Evolutionary conservation across 805 yeast species (phyloP).

Genomic region (Zygoascus ofunaensis): DNA sequence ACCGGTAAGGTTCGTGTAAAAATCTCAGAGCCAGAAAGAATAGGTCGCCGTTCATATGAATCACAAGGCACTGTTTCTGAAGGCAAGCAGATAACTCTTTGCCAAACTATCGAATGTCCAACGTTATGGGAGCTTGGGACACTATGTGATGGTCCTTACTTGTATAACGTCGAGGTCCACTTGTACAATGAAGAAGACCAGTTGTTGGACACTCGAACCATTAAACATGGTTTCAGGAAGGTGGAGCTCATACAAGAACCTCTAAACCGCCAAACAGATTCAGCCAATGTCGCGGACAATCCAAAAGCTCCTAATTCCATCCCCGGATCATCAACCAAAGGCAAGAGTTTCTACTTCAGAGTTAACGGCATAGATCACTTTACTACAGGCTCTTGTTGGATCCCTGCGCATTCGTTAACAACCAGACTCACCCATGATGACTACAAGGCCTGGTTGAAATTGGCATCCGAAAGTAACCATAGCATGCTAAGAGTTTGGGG

Average conservation of each 20-base stretch:
- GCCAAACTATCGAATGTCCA: background rate
- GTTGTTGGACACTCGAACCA: background rate
- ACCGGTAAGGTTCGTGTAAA: constrained; percentile 6
- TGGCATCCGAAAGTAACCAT: constrained; percentile 34
- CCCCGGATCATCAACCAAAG: constrained; percentile 1
- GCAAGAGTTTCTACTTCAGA: constrained; percentile 35
- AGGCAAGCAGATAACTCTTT: background rate
- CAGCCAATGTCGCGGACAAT: background rate
- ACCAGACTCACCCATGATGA: constrained; percentile 29
- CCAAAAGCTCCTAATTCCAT: constrained; percentile 2
- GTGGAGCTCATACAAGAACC: constrained; percentile 34
- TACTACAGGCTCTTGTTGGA: constrained; percentile 40
- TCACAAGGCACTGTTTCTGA: no score
- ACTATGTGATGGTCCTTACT: background rate
- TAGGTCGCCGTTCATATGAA: background rate
- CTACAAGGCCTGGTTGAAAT: constrained; percentile 31
- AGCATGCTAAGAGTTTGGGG: constrained; percentile 43
- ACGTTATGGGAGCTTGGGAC: background rate
- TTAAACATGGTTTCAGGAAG: constrained; percentile 32
- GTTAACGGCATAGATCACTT: constrained; percentile 35
- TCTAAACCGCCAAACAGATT: constrained; percentile 17
- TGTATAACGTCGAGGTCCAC: background rate
- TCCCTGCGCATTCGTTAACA: constrained; percentile 38
- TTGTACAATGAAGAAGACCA: background rate
- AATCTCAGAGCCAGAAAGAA: constrained; percentile 5